These are phyloP conservation scores for Wickerhamomyces sp. DNA, from an alignment of 1,139 yeast species.

Conservation along the genomic window DNA sequence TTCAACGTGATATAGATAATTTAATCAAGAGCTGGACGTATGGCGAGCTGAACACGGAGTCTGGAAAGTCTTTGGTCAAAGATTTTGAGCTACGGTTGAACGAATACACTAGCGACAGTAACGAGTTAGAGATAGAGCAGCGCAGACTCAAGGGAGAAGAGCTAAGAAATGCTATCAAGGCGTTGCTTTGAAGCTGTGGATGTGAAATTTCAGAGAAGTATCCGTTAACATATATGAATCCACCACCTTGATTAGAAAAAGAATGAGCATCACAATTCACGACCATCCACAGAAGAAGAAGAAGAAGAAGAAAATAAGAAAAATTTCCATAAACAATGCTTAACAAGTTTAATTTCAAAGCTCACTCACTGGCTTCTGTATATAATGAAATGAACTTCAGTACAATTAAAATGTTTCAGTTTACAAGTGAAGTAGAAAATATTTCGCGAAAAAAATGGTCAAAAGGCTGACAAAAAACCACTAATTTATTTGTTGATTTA, in stretches of 20 bases:
- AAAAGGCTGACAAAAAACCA: neutral
- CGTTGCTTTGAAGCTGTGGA: no score
- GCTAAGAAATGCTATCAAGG: conserved; percentile 16
- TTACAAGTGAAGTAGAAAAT: no score
- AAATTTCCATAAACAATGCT: no score
- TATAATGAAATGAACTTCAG: no score
- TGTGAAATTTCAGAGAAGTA: no score
- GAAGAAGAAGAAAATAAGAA: no score
- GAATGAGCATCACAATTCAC: no score
- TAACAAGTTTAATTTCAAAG: no score
- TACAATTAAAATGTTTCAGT: neutral
- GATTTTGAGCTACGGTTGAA: conserved; percentile 15
- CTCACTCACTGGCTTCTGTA: no score
- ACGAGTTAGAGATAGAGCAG: conserved; percentile 3
- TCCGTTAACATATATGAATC: no score
- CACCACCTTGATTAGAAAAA: neutral
- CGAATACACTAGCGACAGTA: conserved; percentile 9
- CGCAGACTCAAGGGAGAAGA: conserved; percentile 8
- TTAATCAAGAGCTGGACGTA: conserved; percentile 18
- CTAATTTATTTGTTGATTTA: neutral
- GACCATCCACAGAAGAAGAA: no score
- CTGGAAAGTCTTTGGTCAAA: conserved; percentile 11
- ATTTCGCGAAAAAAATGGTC: no score
- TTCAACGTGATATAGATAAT: conserved; percentile 20
- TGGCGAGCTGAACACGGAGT: conserved; percentile 14